These are phyloP conservation scores for Physcia stellaris DNA, from an alignment of 495 filamentous ascomycete species.

Conservation along the genomic window DNA sequence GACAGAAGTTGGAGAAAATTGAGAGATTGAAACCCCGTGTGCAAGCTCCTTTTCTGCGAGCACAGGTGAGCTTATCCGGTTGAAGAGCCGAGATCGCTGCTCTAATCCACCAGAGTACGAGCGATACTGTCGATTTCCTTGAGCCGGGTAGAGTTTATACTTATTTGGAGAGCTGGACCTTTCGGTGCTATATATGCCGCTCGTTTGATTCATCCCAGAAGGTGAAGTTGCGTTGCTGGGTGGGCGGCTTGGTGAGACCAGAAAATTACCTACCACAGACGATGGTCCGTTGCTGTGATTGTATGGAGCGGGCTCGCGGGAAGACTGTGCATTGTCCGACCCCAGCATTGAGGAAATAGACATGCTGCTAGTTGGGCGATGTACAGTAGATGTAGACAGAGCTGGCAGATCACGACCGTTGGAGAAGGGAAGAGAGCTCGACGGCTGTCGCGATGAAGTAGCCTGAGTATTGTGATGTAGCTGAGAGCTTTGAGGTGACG, in stretches of 20 bases:
- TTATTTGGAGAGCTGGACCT: constrained; percentile 68
- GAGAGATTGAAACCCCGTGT: constrained; percentile 10
- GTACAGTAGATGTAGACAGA: constrained; percentile 22
- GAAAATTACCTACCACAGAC: constrained; percentile 29
- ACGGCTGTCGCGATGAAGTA: constrained; percentile 17
- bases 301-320: constrained; percentile 38
- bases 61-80: constrained; percentile 14
- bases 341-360: constrained; percentile 89
- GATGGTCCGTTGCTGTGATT: constrained; percentile 18
- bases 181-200: no score
- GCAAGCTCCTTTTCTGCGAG: constrained; percentile 23
- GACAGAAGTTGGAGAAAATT: constrained; percentile 1
- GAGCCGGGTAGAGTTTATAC: constrained; percentile 23
- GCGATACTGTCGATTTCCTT: constrained; percentile 25
- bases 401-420: constrained; percentile 37
- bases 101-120: constrained; percentile 31
- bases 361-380: constrained; percentile 68
- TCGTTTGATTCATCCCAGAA: no score
- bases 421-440: constrained; percentile 31
- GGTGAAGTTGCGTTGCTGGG: constrained; percentile 28
- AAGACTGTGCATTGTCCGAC: constrained; percentile 45
- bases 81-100: constrained; percentile 10
- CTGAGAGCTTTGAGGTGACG: constrained; percentile 40
- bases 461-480: constrained; percentile 27
- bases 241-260: constrained; percentile 23